Conservation (phyloP, 1,284 basidiomycete genomes). For the Inonotus hispidus region DNA sequence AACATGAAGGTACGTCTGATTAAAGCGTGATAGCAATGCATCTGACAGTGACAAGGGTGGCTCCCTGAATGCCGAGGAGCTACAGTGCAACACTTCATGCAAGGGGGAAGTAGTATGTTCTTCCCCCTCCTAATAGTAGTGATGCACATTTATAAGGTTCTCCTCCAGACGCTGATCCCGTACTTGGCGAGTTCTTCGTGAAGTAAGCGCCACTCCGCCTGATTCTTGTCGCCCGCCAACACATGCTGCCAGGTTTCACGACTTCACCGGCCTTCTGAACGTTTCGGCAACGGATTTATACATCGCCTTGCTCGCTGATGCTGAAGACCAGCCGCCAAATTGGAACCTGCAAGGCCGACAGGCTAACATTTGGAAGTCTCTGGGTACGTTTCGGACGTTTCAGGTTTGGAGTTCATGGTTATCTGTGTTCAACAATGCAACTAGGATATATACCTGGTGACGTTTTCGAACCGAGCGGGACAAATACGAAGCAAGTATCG, state of each 20-base stretch:
- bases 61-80: constrained; percentile 59
- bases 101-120: constrained; percentile 57
- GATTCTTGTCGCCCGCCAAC: neutral
- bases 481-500: constrained; percentile 56
- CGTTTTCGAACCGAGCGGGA: constrained; percentile 46
- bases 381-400: constrained; percentile 32
- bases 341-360: constrained; percentile 64
- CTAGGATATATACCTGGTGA: constrained; percentile 50
- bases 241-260: constrained; percentile 36
- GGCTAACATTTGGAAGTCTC: constrained; percentile 49
- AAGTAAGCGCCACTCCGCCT: constrained; percentile 37
- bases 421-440: neutral
- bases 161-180: constrained; percentile 53
- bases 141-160: neutral
- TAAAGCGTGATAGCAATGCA: neutral
- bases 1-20: constrained; percentile 46
- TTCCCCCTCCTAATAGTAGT: neutral
- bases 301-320: constrained; percentile 50
- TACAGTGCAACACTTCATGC: constrained; percentile 43
- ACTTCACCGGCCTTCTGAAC: constrained; percentile 39
- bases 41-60: constrained; percentile 39
- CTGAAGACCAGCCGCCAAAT: constrained; percentile 50
- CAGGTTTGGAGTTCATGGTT: constrained; percentile 7
- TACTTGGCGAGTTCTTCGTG: constrained; percentile 60
- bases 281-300: constrained; percentile 47